phyloP scores from a whole-genome alignment of 1,139 yeast species.

The Candida sanyaensis region DNA sequence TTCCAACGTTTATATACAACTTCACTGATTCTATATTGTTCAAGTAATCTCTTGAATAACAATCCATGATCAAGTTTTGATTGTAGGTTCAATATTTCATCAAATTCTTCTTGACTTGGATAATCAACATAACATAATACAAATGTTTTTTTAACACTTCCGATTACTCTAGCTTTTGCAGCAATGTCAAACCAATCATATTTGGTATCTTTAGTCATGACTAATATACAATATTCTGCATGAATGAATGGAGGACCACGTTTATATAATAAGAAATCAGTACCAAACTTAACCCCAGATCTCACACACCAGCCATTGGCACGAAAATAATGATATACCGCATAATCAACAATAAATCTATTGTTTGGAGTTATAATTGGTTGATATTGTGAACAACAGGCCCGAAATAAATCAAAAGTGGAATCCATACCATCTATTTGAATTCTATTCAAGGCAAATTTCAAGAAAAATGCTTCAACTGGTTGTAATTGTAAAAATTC shows the following conservation, averaged over 20 bases:
- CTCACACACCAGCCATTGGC: conserved; percentile 95
- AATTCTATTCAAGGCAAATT: conserved; percentile 49
- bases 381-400: conserved; percentile 19
- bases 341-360: conserved; percentile 56
- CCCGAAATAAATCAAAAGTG: conserved; percentile 27
- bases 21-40: conserved; percentile 56
- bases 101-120: conserved; percentile 40
- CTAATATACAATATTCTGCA: conserved; percentile 77
- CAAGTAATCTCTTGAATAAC: conserved; percentile 34
- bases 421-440: conserved; percentile 19
- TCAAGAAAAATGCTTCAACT: conserved; percentile 71
- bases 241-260: conserved; percentile 96
- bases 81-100: conserved; percentile 19
- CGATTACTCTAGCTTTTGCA: conserved; percentile 74
- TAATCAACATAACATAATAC: conserved; percentile 66
- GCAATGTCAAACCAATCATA: conserved; percentile 64
- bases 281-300: conserved; percentile 89
- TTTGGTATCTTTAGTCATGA: conserved; percentile 42
- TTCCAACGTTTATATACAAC: conserved; percentile 78
- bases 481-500: conserved; percentile 79
- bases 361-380: conserved; percentile 26
- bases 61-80: conserved; percentile 14
- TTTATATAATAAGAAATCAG: conserved; percentile 76
- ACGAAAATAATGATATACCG: conserved; percentile 83
- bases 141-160: conserved; percentile 82